Conservation (phyloP, 2,329 filamentous ascomycete genomes). For the Cryoendolithus antarcticus region DNA sequence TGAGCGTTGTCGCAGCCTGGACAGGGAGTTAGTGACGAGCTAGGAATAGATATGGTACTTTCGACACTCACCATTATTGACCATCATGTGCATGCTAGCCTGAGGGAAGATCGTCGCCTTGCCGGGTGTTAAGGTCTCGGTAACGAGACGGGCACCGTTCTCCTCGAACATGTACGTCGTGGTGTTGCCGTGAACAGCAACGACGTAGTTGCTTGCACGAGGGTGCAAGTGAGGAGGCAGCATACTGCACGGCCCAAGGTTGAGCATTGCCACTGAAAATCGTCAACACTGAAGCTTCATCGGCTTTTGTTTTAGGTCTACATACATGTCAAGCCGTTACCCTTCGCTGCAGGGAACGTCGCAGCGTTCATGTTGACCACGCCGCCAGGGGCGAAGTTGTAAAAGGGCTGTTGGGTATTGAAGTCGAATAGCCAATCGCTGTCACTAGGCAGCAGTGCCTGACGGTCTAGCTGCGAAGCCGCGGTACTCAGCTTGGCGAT, state of each 20-base stretch:
- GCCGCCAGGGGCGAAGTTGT: constrained; percentile 33
- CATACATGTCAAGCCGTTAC: constrained; percentile 35
- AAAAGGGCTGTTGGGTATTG: constrained; percentile 25
- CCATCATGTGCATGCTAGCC: constrained; percentile 38
- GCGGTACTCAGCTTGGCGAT: constrained; percentile 28
- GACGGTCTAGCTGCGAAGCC: constrained; percentile 35
- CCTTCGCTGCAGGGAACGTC: constrained; percentile 37
- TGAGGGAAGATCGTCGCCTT: constrained; percentile 40
- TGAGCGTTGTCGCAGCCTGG: constrained; percentile 37
- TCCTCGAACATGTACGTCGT: constrained; percentile 41
- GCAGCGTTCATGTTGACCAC: constrained; percentile 42
- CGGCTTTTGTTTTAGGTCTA: constrained; percentile 7
- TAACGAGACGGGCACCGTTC: constrained; percentile 36
- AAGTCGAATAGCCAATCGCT: constrained; percentile 41
- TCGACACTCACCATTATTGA: constrained; percentile 35
- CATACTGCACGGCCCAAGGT: constrained; percentile 40
- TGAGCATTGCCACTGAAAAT: constrained; percentile 22
- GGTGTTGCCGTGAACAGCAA: constrained; percentile 37
- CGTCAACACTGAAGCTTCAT: too few relatives aligned
- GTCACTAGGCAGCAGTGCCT: constrained; percentile 28
- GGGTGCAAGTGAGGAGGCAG: constrained; percentile 40
- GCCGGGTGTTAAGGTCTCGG: constrained; percentile 29
- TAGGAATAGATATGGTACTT: too few relatives aligned
- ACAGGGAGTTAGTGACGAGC: too few relatives aligned
- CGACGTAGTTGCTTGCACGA: constrained; percentile 38